Conservation (phyloP, 2,329 filamentous ascomycete genomes). For the Berkeleyomyces rouxiae region DNA sequence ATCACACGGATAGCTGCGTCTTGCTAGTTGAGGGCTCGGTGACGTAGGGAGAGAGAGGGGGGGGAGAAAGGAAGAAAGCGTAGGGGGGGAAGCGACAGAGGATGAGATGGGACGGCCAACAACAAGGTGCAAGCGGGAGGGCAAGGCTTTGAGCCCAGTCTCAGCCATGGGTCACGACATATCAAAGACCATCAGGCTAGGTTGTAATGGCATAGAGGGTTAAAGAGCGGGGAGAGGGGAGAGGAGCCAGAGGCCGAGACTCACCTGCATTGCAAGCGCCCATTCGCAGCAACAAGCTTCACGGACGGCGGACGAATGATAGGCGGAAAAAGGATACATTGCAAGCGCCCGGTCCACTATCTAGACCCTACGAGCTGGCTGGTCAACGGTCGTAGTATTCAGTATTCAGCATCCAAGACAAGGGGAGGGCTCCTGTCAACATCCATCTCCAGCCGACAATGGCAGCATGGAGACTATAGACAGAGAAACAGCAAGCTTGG, state of each 20-base stretch:
- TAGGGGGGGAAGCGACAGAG: not conserved
- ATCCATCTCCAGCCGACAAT: too few relatives aligned
- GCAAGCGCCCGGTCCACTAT: not conserved
- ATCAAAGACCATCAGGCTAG: not conserved
- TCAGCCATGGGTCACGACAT: not conserved
- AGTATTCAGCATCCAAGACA: too few relatives aligned
- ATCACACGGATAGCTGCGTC: not conserved
- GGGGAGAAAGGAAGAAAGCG: not conserved
- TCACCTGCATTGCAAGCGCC: not conserved
- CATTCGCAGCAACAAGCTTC: not conserved
- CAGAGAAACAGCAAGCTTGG: too few relatives aligned
- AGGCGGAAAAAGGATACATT: not conserved
- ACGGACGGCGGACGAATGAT: not conserved
- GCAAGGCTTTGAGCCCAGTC: not conserved
- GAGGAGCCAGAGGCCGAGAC: not conserved
- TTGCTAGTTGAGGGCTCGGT: not conserved
- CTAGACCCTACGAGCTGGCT: not conserved
- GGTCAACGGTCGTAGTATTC: too few relatives aligned
- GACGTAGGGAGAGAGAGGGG: not conserved
- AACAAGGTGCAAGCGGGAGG: not conserved
- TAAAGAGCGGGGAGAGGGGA: not conserved
- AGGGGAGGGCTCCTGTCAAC: too few relatives aligned
- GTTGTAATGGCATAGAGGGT: not conserved
- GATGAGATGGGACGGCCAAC: not conserved
- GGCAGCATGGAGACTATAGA: too few relatives aligned